Base-by-base conservation (phyloP, 352 stramenopile genomes). In the Globisporangium iwayamae region DNA sequence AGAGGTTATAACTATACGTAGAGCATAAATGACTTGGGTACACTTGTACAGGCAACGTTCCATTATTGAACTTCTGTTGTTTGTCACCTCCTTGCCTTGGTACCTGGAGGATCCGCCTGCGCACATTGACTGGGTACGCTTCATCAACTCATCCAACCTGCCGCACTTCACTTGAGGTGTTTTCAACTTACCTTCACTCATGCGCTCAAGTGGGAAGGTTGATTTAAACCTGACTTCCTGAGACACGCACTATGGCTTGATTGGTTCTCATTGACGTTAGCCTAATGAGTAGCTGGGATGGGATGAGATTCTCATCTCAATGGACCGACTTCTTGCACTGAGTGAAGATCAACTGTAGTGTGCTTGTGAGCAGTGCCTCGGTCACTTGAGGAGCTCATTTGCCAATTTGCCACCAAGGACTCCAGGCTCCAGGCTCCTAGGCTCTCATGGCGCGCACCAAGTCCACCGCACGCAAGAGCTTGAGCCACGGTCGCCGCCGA, bases 361-460 rank as follows among this genome's bases (percentile, higher is more conserved):
- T 4, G 32, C 32, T 36, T 36, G 32, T 8, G 32, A 36, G 32
- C 32, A 48, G 18, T 28, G 32, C 4, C 20, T 34, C 7, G n/a
- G 1, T 3, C 28, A 25, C 3, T 45, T 20, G 10, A 58, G 10
- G 32, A 58, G 32, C 32, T 58, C 52, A 58, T 58, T 58, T 14
- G 8, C 18, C 3, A 58, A 58, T 32, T 46, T 30, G 18, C 52
- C 18, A n/a, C 18, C 52, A 46, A 58, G 32, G 7, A 9, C 52
- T 18, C 52, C 30, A 58, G 52, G 45, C 30, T 57, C 52, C 30
- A 45, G 20, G 11, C 32, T 58, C 16, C 18, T 14, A 41, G 28
- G 8, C 28, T 58, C 14, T 11, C 48, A 61, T 61, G 55, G 55
- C 55, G 8, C 55, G 55, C 5, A 61, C 55, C 25, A 48, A 38